Conservation (phyloP, 2,329 filamentous ascomycete species). For the Fusarium sp. region DNA sequence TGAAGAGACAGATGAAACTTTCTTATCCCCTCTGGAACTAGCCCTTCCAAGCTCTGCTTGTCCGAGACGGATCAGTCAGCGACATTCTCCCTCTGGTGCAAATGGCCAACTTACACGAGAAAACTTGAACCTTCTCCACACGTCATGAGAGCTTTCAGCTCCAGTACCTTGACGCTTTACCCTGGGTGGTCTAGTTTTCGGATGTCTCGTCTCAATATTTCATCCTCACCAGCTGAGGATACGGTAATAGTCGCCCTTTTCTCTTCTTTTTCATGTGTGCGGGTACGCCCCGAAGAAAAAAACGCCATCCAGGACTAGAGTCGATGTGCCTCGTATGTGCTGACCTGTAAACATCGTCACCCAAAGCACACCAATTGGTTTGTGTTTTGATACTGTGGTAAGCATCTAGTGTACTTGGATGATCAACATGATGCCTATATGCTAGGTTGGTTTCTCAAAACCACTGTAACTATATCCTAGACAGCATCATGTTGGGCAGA, state of each 20-base stretch:
- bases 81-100: constrained; percentile 22
- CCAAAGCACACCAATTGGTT: not conserved
- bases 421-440: not conserved
- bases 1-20: constrained; percentile 17
- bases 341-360: not conserved
- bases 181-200: not conserved
- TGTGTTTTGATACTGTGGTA: not conserved
- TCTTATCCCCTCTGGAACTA: not conserved
- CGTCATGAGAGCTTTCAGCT: constrained; percentile 4
- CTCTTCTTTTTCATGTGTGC: not conserved
- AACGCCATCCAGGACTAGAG: not conserved
- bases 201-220: constrained; percentile 16
- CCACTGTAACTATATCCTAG: not conserved
- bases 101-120: not conserved
- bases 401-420: not conserved
- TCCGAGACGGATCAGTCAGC: constrained; percentile 27
- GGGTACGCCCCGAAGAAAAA: not conserved
- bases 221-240: constrained; percentile 18
- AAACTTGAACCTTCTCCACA: not conserved
- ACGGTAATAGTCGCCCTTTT: constrained; percentile 4
- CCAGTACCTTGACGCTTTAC: constrained; percentile 3
- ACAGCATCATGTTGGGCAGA: constrained; percentile 19
- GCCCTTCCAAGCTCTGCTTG: not conserved
- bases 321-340: not conserved
- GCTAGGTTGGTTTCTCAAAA: not conserved